Conservation (phyloP, 2,329 filamentous ascomycete species). For the Xylaria sp. region DNA sequence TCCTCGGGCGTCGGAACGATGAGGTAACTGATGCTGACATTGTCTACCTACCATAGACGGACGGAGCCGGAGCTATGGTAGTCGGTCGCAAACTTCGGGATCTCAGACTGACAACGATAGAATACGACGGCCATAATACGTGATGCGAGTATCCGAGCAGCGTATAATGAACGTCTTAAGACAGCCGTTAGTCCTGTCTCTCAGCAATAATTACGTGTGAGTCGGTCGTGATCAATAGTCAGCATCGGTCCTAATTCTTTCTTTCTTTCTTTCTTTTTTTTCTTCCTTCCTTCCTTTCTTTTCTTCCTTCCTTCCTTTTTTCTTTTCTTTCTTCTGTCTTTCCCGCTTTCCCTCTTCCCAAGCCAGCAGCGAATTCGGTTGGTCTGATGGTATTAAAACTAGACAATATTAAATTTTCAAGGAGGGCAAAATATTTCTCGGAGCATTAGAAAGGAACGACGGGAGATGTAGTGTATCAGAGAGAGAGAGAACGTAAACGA, state of each 20-base stretch:
- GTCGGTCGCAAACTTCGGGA: slow-evolving; percentile 14
- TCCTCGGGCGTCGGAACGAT: slow-evolving; percentile 25
- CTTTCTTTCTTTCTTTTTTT: too few species aligned
- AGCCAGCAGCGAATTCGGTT: slow-evolving; percentile 3
- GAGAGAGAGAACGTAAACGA: slow-evolving; percentile 10
- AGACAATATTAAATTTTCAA: slow-evolving; percentile 14
- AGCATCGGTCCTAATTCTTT: slow-evolving; percentile 3
- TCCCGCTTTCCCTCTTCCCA: too few species aligned
- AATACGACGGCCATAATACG: slow-evolving; percentile 23
- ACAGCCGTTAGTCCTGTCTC: slow-evolving; percentile 4
- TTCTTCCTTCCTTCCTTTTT: too few species aligned
- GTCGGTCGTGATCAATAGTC: slow-evolving; percentile 8
- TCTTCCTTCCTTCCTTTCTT: too few species aligned
- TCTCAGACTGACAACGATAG: slow-evolving; percentile 15
- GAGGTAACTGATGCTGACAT: slow-evolving; percentile 32
- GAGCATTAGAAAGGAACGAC: slow-evolving; percentile 18
- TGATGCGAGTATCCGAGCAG: slow-evolving; percentile 12
- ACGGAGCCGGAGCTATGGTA: slow-evolving; percentile 3
- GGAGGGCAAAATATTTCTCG: slow-evolving; percentile 7
- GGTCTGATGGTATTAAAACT: slow-evolving; percentile 13
- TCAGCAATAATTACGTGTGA: slow-evolving; percentile 10
- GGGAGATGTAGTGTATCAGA: slow-evolving; percentile 10
- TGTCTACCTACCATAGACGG: slow-evolving; percentile 24
- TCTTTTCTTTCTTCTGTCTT: too few species aligned
- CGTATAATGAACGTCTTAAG: slow-evolving; percentile 9